Evolutionary conservation across 116 monocot genomes (phyloP).

Genomic region (Zostera marina): DNA sequence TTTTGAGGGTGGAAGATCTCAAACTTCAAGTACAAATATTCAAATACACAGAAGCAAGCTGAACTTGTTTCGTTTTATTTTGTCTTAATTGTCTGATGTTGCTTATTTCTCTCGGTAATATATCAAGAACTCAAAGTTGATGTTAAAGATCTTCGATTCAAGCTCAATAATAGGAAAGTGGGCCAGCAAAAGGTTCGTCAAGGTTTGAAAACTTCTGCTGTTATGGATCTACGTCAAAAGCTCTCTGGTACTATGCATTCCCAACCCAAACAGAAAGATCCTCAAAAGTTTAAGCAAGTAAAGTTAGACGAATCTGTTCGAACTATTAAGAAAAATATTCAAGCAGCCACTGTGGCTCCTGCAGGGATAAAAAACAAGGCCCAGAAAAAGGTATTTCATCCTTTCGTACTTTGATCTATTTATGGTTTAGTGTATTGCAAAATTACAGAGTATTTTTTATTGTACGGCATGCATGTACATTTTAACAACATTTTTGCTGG

Average conservation of each 20-base stretch:
- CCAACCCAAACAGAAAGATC: slow-evolving; percentile 10
- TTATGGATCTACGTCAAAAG: slow-evolving; percentile 46
- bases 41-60: not conserved
- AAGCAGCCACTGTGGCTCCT: slow-evolving; percentile 16
- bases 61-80: not conserved
- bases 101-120: slow-evolving; percentile 8
- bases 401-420: no score
- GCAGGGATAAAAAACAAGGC: slow-evolving; percentile 30
- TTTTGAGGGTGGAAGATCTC: slow-evolving; percentile 22
- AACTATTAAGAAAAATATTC: slow-evolving; percentile 17
- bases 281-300: slow-evolving; percentile 21
- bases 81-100: slow-evolving; percentile 11
- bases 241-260: slow-evolving; percentile 38
- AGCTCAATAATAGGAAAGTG: slow-evolving; percentile 36
- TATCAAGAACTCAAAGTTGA: slow-evolving; percentile 34
- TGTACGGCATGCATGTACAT: no score
- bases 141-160: slow-evolving; percentile 34
- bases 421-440: no score
- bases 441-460: no score
- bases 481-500: no score
- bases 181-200: slow-evolving; percentile 19
- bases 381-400: slow-evolving; percentile 36
- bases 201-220: slow-evolving; percentile 20
- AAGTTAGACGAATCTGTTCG: slow-evolving; percentile 12
- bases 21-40: slow-evolving; percentile 30